Evolutionary conservation across 148 eudicot species (phyloP).

Genomic region (Chenopodium album): DNA sequence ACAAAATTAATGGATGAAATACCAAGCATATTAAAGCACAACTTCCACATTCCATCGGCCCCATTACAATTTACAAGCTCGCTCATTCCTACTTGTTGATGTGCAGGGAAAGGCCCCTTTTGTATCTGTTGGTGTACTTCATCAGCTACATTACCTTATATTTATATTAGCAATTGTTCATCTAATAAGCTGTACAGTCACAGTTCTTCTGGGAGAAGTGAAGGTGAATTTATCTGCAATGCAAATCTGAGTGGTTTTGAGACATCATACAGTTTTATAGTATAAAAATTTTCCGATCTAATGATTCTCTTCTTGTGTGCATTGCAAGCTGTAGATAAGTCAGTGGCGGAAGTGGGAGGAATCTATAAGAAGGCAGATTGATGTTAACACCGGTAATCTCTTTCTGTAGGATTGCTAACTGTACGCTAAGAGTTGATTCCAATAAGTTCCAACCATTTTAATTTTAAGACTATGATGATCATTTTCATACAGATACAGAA

Average conservation of each 20-base stretch:
- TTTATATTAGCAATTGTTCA: constrained; percentile 37
- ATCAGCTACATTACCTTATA: constrained; percentile 32
- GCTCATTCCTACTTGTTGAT: background rate
- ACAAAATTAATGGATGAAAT: too few species aligned
- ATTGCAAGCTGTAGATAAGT: constrained; percentile 25
- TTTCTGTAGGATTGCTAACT: background rate
- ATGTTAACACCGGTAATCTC: constrained; percentile 5
- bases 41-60: background rate
- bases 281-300: background rate
- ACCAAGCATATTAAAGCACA: too few species aligned
- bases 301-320: background rate
- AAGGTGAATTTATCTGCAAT: constrained; percentile 18
- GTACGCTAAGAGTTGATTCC: background rate
- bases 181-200: constrained; percentile 29
- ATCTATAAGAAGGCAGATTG: background rate
- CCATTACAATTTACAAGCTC: background rate
- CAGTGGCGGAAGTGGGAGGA: constrained; percentile 41
- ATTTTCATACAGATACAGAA: constrained; percentile 5
- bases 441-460: background rate
- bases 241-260: background rate
- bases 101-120: constrained; percentile 32
- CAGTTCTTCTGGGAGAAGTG: constrained; percentile 28
- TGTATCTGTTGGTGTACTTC: constrained; percentile 30
- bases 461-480: background rate
- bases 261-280: background rate